phyloP scores from a whole-genome alignment of 208 protist genomes.

The Crithidia expoeki region DNA sequence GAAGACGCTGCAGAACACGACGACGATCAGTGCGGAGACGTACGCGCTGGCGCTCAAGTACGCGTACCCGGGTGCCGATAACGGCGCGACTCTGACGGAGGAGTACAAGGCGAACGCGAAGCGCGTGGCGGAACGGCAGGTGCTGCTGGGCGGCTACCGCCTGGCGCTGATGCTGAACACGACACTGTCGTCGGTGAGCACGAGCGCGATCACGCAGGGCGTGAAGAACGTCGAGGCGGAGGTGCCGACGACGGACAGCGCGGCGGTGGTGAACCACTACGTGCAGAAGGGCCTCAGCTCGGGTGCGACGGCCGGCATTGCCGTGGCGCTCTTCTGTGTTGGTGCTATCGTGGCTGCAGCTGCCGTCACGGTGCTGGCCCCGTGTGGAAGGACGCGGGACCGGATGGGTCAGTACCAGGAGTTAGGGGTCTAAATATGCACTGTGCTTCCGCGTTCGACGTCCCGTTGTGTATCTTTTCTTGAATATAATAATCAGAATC shows the following conservation, averaged over 20 bases:
- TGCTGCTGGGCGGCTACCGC: conserved; percentile 33
- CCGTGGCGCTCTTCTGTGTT: conserved; percentile 22
- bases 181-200: conserved; percentile 16
- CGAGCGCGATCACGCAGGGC: conserved; percentile 3
- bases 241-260: conserved; percentile 11
- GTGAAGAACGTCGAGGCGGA: conserved; percentile 23
- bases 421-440: too few species aligned
- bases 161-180: conserved; percentile 31
- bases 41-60: conserved; percentile 9
- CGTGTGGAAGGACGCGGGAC: not conserved
- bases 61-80: conserved; percentile 39
- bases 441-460: too few species aligned
- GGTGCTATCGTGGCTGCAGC: conserved; percentile 16
- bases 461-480: conserved; percentile 16
- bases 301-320: conserved; percentile 27
- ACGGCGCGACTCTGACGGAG: conserved; percentile 32
- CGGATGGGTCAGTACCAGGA: not conserved
- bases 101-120: conserved; percentile 36
- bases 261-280: conserved; percentile 9
- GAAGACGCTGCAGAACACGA: conserved; percentile 5
- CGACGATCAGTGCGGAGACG: conserved; percentile 8
- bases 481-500: too few species aligned
- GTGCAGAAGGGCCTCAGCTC: conserved; percentile 23
- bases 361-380: not conserved
- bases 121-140: conserved; percentile 19